A percentile compares a stretch with the other conserved stretches of the same genome.
Evolutionary conservation across 768 basidiomycete species (phyloP).

Genomic region (Mycena latifolia): DNA sequence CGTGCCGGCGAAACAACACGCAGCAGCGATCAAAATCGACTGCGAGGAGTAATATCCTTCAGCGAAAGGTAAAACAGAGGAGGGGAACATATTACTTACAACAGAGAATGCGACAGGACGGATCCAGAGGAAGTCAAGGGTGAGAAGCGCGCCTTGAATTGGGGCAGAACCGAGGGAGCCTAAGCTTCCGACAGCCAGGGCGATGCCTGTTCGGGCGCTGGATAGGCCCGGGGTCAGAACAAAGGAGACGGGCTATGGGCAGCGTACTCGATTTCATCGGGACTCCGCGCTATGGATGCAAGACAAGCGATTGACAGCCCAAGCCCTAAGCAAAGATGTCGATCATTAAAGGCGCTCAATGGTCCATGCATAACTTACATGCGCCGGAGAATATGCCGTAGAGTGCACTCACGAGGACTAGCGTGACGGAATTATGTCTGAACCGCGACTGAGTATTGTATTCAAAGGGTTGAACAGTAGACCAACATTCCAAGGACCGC

Average conservation of each 20-base stretch:
- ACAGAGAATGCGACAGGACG: constrained; percentile 49
- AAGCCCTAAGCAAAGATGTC: constrained; percentile 41
- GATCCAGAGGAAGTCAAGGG: constrained; percentile 45
- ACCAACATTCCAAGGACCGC: constrained; percentile 52
- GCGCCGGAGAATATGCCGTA: constrained; percentile 63
- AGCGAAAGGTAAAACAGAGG: no score
- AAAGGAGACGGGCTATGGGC: neutral
- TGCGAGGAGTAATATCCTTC: no score
- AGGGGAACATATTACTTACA: no score
- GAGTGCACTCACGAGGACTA: constrained; percentile 56
- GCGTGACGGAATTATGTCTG: constrained; percentile 44
- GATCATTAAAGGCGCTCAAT: neutral
- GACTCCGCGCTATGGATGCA: constrained; percentile 45
- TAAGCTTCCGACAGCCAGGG: constrained; percentile 49
- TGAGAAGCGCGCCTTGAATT: constrained; percentile 51
- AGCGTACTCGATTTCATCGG: constrained; percentile 50
- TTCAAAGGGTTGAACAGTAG: neutral
- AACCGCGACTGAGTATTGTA: neutral
- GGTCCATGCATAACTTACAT: neutral
- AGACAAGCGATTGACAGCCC: constrained; percentile 45
- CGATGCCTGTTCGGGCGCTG: constrained; percentile 52
- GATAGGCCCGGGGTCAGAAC: neutral
- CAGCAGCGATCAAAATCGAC: no score
- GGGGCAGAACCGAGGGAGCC: constrained; percentile 48
- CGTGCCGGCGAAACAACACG: no score